Evolutionary conservation across 306 rosid species (phyloP).

Genomic region (Begonia masoniana): DNA sequence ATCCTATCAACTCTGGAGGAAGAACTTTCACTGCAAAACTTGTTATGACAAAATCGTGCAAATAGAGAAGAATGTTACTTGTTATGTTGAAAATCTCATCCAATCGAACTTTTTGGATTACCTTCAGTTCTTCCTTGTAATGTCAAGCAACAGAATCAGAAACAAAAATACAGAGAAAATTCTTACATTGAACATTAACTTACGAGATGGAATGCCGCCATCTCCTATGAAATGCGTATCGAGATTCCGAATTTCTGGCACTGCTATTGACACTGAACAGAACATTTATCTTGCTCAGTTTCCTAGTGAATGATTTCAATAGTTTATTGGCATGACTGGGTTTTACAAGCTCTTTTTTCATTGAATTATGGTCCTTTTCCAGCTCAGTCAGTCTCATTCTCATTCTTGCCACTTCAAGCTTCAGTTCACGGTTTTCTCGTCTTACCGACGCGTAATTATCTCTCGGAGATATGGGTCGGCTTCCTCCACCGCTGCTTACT

Average conservation of each 20-base stretch:
- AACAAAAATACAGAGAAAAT: too few relatives aligned
- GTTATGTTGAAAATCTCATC: too few relatives aligned
- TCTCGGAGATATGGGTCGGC: slow-evolving; percentile 92
- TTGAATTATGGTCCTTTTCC: slow-evolving; percentile 84
- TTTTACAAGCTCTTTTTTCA: slow-evolving; percentile 87
- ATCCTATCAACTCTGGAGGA: too few relatives aligned
- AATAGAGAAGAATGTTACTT: too few relatives aligned
- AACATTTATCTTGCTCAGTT: slow-evolving; percentile 58
- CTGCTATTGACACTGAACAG: slow-evolving; percentile 54
- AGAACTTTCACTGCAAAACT: too few relatives aligned
- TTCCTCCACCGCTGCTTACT: slow-evolving; percentile 91
- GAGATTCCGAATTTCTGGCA: slow-evolving; percentile 36
- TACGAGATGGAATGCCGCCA: slow-evolving; percentile 94
- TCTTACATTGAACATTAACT: background rate
- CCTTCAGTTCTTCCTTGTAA: too few relatives aligned
- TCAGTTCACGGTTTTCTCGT: slow-evolving; percentile 89
- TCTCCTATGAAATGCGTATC: slow-evolving; percentile 76
- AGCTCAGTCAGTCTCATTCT: slow-evolving; percentile 94
- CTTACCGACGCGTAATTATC: slow-evolving; percentile 96
- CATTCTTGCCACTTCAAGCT: slow-evolving; percentile 97
- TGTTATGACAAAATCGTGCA: too few relatives aligned
- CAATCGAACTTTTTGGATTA: too few relatives aligned
- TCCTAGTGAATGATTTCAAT: slow-evolving; percentile 62
- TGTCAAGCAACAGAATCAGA: too few relatives aligned
- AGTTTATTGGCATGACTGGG: slow-evolving; percentile 65